A percentile compares a stretch with the other conserved stretches of the same genome.
Evolutionary conservation across 345 rosid species (phyloP).

Genomic region (Melaleuca alternifolia): DNA sequence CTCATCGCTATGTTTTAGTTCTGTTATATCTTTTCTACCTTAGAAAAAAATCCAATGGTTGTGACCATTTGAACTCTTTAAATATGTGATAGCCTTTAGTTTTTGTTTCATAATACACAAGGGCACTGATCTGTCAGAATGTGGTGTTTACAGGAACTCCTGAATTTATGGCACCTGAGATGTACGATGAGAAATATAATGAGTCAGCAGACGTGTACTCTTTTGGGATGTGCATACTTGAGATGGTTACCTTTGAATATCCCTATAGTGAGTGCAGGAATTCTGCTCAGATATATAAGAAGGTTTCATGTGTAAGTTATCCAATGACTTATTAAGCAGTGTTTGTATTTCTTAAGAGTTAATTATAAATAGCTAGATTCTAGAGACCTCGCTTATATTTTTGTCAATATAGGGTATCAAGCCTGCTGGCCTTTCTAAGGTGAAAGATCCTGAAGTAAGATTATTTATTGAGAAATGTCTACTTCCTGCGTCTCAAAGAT

Average conservation of each 20-base stretch:
- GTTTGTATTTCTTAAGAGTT: background rate
- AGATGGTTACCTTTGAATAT: slow-evolving; percentile 38
- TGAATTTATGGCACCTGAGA: slow-evolving; percentile 41
- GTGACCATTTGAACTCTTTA: background rate
- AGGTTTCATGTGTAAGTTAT: slow-evolving; percentile 11
- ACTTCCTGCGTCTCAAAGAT: slow-evolving; percentile 65
- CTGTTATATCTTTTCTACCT: background rate
- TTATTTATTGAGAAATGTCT: slow-evolving; percentile 81
- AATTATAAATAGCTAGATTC: background rate
- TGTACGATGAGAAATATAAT: slow-evolving; percentile 41
- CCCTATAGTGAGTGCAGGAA: slow-evolving; percentile 28
- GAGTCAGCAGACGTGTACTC: slow-evolving; percentile 39
- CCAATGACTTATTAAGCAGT: background rate
- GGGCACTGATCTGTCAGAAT: background rate
- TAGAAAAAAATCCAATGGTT: background rate
- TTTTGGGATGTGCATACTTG: slow-evolving; percentile 45
- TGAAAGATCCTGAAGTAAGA: slow-evolving; percentile 60
- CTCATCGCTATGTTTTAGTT: background rate
- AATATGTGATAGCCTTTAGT: background rate
- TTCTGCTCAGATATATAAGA: slow-evolving; percentile 15
- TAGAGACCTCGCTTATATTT: background rate
- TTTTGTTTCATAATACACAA: background rate
- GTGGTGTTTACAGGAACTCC: slow-evolving; percentile 15
- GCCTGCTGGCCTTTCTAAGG: slow-evolving; percentile 70
- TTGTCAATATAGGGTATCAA: slow-evolving; percentile 53